These are phyloP conservation scores for Cladorrhinum sp. DNA, from an alignment of 2,329 filamentous ascomycete species.

Conservation along the genomic window DNA sequence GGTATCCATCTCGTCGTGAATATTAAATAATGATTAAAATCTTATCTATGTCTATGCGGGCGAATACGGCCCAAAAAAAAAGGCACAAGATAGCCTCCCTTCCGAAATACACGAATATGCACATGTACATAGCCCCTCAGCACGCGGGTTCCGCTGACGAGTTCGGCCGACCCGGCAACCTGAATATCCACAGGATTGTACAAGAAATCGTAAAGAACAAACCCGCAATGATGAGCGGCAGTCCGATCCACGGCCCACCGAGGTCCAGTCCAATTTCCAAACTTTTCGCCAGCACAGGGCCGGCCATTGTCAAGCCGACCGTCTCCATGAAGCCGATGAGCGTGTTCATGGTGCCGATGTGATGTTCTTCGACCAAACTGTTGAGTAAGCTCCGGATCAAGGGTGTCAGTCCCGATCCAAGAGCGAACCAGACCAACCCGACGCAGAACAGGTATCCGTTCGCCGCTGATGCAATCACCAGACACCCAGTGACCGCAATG, in stretches of 20 bases:
- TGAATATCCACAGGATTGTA: conserved; percentile 31
- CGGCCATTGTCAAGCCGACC: conserved; percentile 44
- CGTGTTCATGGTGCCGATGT: conserved; percentile 53
- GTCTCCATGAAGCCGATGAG: conserved; percentile 50
- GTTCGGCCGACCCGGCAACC: conserved; percentile 17
- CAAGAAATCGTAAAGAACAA: conserved; percentile 32
- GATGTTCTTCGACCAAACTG: conserved; percentile 50
- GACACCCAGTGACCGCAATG: conserved; percentile 33
- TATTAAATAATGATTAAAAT: background rate
- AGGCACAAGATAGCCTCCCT: no score
- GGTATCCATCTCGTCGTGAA: no score
- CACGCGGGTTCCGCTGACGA: conserved; percentile 5
- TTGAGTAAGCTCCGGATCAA: conserved; percentile 51
- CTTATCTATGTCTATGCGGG: no score
- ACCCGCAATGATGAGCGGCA: conserved; percentile 46
- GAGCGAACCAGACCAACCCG: conserved; percentile 44
- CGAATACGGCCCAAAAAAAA: no score
- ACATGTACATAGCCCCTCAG: no score
- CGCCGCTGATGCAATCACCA: conserved; percentile 38
- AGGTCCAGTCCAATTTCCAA: conserved; percentile 44
- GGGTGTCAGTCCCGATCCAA: conserved; percentile 43
- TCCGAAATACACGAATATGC: no score
- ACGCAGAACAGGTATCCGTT: conserved; percentile 34
- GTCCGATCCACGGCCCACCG: conserved; percentile 47
- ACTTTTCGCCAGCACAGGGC: conserved; percentile 46